These are phyloP conservation scores for Priceomyces fermenticarens DNA, from an alignment of 805 yeast species.

Conservation along the genomic window DNA sequence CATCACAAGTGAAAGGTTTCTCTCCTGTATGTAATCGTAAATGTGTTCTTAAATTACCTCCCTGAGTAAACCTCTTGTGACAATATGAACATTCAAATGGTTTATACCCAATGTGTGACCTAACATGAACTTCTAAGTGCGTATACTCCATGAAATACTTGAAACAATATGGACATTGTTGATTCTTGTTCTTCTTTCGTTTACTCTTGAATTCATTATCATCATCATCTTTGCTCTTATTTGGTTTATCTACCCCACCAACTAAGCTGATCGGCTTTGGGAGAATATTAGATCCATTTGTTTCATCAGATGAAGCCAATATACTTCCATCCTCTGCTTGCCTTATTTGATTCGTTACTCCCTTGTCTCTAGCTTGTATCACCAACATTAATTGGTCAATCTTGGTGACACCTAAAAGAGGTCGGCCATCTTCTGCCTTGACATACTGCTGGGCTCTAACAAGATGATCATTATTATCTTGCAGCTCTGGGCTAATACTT, in stretches of 20 bases:
- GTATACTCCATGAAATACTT: constrained; percentile 87
- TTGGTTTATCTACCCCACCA: constrained; percentile 76
- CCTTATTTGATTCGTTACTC: constrained; percentile 60
- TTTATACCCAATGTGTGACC: constrained; percentile 83
- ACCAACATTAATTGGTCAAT: constrained; percentile 90
- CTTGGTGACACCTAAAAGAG: constrained; percentile 79
- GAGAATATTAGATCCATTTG: constrained; percentile 40
- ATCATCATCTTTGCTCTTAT: constrained; percentile 23
- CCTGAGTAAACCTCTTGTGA: constrained; percentile 81
- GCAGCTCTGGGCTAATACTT: background rate
- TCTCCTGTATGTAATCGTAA: constrained; percentile 87
- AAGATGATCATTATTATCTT: constrained; percentile 17
- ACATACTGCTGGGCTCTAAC: constrained; percentile 47
- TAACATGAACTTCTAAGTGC: constrained; percentile 82
- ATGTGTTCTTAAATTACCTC: constrained; percentile 87
- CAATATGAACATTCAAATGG: constrained; percentile 81
- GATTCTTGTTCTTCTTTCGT: constrained; percentile 44
- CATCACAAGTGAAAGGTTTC: constrained; percentile 78
- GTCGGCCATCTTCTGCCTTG: constrained; percentile 60
- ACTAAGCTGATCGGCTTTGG: constrained; percentile 59
- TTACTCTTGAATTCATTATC: constrained; percentile 17
- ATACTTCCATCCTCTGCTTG: constrained; percentile 71
- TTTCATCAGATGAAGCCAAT: constrained; percentile 37
- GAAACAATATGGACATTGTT: constrained; percentile 73
- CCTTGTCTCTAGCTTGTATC: constrained; percentile 82